Base-by-base conservation (phyloP, 192 early-diverging fungal species). In the Chytriomyces sp. region DNA sequence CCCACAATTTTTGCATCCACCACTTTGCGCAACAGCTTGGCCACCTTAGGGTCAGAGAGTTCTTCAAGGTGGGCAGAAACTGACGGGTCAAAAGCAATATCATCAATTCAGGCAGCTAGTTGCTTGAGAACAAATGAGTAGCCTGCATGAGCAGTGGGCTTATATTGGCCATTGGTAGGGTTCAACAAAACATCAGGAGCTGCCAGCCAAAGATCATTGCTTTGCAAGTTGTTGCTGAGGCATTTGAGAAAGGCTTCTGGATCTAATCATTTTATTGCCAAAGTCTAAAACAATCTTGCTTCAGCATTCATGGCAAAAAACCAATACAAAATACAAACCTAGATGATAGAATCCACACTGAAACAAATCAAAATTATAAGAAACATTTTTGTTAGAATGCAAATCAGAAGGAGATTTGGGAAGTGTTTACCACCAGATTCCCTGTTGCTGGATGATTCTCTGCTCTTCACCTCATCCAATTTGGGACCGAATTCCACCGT, bases 81-180 rank as follows among this genome's bases (percentile, higher is more conserved):
- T 25, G 55, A 17, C 10, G 55, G 55, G 28, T 57, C 25, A 25
- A 57, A 57, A 6, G 17, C 55, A 57, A 57, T 25, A 7, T 30
- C 25, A 25, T 57, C 55, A 57, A 57, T 57, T 7, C 55, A 30
- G 28, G 17, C 17, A 57, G 28, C 25, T 17, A 57, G 55, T 17
- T 25, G 55, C 25, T 57, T 57, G n/a, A 57, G 55, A 30, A 57
- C 55, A 57, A 57, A 57, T 30, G 28, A 57, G 25, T 57, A 57
- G 28, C 17, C 7, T 6, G 55, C 55, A 25, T 25, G 55, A 17
- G 17, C 10, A 57, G 55, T 57, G 10, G 55, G 55, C 25, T 57
- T 57, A 25, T 57, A 30, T 25, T 57, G 7, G 6, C 26, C 10
- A 57, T 7, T 6, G 7, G 55, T 57, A 25, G 7, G 7, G 55